Base-by-base conservation (phyloP, 176 grass and related monocot genomes). In the Zea luxurians region DNA sequence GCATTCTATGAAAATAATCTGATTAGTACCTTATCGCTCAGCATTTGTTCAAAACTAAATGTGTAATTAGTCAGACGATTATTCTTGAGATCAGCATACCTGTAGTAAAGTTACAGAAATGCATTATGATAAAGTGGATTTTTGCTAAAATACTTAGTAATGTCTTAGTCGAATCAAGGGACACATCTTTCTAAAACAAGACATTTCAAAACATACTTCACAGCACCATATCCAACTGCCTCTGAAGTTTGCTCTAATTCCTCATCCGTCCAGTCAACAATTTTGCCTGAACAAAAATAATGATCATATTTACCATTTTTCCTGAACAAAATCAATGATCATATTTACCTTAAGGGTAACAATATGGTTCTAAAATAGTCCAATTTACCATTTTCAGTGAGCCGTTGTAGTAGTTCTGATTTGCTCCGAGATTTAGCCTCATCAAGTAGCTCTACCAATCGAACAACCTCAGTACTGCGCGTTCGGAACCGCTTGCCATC, bases 71-170 rank as follows among this genome's bases (percentile, higher is more conserved):
- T 98, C 71, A 90, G 80, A 12, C 95, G 82, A 83, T 94, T 98
- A 74, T 98, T 98, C 83, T 98, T 98, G 83, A 98, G 84, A 83
- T 98, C 95, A 76, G 95, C 91, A 35, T 98, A 98, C 83, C 95
- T 98, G 81, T 74, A 82, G 77, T 36, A 8, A 77, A 86, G 53
- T 42, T 64, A 67, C 41, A 47, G 37, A 62, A 79, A 81, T 60
- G 44, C 10, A 46, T 48, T 17, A 86, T 45, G 16, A 80, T 68
- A 73, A 38, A 64, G 49, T 45, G 13, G 4, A 75, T 69, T 54
- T 48, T n/a, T 8, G 75, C 69, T 74, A 0, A 45, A 74, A 74
- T 37, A 16, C 20, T 85, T 34, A 37, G 8, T 5, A 85, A 38
- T 43, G 63, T 54, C 5, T 53, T 54, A 54, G 52, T 79, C 36